Evolutionary conservation across 768 basidiomycete species (phyloP), one percentile per base, ranked within the genome.

Genomic region (Pisolithus tinctorius): DNA sequence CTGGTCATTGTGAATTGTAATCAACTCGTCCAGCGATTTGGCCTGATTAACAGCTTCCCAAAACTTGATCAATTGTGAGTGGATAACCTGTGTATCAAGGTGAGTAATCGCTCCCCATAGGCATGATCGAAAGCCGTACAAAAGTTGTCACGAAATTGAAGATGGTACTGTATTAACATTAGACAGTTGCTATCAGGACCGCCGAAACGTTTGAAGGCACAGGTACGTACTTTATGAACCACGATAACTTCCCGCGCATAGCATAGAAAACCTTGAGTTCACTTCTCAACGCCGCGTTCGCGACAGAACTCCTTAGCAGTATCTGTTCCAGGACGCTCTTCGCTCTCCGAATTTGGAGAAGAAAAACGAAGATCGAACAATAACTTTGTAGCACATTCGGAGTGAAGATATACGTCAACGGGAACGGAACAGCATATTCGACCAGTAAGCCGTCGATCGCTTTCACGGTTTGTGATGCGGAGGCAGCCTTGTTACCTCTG

Each of bases 361-460:
- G 60, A 55, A 90, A 82, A 26, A 80, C 72, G 55, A 92, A 88
- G 17, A 90, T 70, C 25, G 81, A 77, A 39, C 79, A 76, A 57
- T 91, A 91, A 1, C 69, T 67, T 60, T 79, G 76, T 42, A 84
- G 64, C 4, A 73, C 69, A 7, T 64, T 67, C 4, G 84, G 79
- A 5, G 78, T 77, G 58, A 90, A 87, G 44, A 91, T 77, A 62
- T 92, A 92, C 1, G 82, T 83, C 60, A 92, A 64, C 4, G 90
- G 89, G 58, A 89, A 91, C 1, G 90, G 86, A 2, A 86, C 75
- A 6, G 84, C 81, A 56, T 92, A 93, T 71, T 91, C 89, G n/a
- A 86, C 70, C 9, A 73, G 65, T 9, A 93, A 70, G 0, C 81
- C 84, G 30, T 84, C 81, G 20, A 91, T 74, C 1, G 79, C 79